Evolutionary conservation across 306 rosid genomes (phyloP), one percentile per base, ranked within the genome.

Genomic region (Quercus glauca): DNA sequence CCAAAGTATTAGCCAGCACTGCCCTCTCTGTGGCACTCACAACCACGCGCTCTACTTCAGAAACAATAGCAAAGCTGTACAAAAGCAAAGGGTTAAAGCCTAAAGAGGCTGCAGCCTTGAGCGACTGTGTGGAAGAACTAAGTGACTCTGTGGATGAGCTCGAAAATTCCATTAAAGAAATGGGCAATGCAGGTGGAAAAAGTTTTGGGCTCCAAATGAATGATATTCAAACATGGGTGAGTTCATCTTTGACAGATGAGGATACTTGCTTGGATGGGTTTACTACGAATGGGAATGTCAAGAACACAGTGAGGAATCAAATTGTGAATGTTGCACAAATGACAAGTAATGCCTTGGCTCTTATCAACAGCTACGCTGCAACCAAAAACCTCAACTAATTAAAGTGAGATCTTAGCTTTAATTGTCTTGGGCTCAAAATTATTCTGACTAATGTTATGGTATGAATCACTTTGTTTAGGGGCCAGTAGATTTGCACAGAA

Each of bases 231-330:
- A 87, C 88, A 10, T 87, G 88, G 88, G 87, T 80, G 7, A 84
- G 88, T 70, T 77, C 87, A n/a, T 85, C 87, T 29, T 28, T 86
- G 29, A 86, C 90, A 6, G 77, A 86, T 33, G 83, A 72, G 31
- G 83, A 78, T 52, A 86, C 89, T 25, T 86, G 89, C 68, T 52
- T 86, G 81, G 87, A 83, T 2, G 90, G 88, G 2, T 81, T 87
- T 49, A 4, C 29, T 11, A 17, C 33, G 59, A 71, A 56, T 0
- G 84, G 84, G 4, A 28, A 18, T 37, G 78, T 69, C n/a, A 83
- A 81, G 83, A 57, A 12, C 51, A 49, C 57, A 28, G 78, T 84
- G 4, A 82, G 80, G 15, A 26, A 76, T 6, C 59, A 81, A 59
- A 74, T 78, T 11, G 59, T 76, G 69, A 73, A 77, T 29, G 83